Conservation (phyloP, 305 asterid genomes). For the Ruellia speciosa region DNA sequence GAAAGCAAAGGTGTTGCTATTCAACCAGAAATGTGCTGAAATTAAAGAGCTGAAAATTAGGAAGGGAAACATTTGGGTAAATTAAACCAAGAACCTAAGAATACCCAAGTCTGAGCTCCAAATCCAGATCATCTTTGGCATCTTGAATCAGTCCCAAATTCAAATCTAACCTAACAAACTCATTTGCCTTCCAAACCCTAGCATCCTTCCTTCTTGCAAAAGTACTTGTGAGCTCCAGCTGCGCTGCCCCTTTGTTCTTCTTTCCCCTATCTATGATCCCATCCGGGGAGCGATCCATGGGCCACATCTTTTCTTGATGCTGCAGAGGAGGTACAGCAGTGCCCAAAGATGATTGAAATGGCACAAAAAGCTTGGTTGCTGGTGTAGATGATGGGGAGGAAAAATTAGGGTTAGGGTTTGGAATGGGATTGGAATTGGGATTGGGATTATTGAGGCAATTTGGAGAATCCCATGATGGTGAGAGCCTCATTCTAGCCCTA, state of each 20-base stretch:
- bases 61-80: neutral
- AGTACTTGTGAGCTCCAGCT: conserved; percentile 13
- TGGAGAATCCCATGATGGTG: conserved; percentile 29
- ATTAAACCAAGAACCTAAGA: conserved; percentile 8
- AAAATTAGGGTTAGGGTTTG: conserved; percentile 6
- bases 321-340: conserved; percentile 13
- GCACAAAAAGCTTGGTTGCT: neutral
- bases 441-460: conserved; percentile 10
- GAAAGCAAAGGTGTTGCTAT: neutral
- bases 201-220: conserved; percentile 26
- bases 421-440: conserved; percentile 19
- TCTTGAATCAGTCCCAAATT: conserved; percentile 34
- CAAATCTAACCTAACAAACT: conserved; percentile 36
- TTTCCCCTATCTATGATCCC: conserved; percentile 16
- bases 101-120: conserved; percentile 76
- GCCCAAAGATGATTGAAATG: neutral
- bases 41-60: neutral
- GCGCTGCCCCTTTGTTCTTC: conserved; percentile 24
- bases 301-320: conserved; percentile 14
- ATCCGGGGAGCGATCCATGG: conserved; percentile 5
- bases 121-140: conserved; percentile 43
- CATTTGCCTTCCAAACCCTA: conserved; percentile 37
- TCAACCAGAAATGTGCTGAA: neutral
- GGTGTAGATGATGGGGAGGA: neutral
- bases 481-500: conserved; percentile 47